These are phyloP conservation scores for Verruconis gallopava DNA, from an alignment of 2,329 filamentous ascomycete species.

Conservation along the genomic window DNA sequence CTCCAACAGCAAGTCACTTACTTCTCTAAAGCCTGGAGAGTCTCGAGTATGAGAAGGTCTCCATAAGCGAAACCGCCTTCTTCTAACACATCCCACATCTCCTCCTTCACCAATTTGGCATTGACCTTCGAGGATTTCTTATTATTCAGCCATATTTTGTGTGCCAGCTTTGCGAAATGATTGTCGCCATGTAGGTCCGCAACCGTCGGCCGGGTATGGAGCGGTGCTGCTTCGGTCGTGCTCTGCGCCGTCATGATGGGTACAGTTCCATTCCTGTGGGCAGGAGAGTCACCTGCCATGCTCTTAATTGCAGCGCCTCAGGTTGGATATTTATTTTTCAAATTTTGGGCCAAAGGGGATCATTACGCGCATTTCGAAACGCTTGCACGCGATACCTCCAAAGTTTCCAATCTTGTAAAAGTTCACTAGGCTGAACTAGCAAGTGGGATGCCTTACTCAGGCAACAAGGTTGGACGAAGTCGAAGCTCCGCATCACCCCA, in stretches of 20 bases:
- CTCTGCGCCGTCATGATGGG: constrained; percentile 16
- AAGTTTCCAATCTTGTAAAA: too few species aligned
- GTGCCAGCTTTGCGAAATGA: constrained; percentile 55
- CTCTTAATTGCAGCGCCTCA: too few species aligned
- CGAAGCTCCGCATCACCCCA: too few species aligned
- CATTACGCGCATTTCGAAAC: too few species aligned
- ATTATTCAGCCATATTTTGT: constrained; percentile 69
- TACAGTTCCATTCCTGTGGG: constrained; percentile 13
- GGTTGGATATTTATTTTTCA: too few species aligned
- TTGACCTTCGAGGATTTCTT: constrained; percentile 56
- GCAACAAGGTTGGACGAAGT: too few species aligned
- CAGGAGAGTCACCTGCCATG: neutral
- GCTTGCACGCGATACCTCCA: too few species aligned
- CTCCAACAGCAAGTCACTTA: constrained; percentile 25
- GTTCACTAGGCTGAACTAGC: too few species aligned
- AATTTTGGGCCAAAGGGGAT: too few species aligned
- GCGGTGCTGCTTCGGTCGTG: constrained; percentile 11
- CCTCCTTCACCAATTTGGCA: constrained; percentile 66
- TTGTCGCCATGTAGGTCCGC: constrained; percentile 59
- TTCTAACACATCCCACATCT: constrained; percentile 82
- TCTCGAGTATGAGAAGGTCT: constrained; percentile 72
- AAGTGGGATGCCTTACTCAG: too few species aligned
- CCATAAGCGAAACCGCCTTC: constrained; percentile 65
- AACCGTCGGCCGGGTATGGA: constrained; percentile 45
- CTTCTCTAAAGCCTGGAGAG: constrained; percentile 79